These are phyloP conservation scores for Aspergillus fijiensis DNA, from an alignment of 2,329 filamentous ascomycete species.

Conservation along the genomic window DNA sequence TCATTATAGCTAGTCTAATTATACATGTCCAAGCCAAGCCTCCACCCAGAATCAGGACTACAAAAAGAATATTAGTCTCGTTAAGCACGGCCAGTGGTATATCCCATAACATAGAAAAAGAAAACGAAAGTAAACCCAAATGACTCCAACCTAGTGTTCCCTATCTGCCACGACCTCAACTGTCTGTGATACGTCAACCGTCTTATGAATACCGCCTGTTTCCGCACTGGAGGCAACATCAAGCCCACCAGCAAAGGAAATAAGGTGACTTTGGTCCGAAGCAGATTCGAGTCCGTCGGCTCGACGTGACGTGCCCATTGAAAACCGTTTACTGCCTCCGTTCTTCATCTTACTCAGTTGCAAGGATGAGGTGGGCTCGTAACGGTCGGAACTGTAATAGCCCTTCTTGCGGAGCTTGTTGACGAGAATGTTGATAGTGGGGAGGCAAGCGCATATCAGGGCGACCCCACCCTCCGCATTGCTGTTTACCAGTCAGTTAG, in stretches of 20 bases:
- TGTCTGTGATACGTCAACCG: conserved; percentile 25
- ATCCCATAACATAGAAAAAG: background rate
- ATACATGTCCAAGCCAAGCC: background rate
- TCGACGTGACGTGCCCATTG: conserved; percentile 16
- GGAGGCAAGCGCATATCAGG: conserved; percentile 40
- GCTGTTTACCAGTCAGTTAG: conserved; percentile 18
- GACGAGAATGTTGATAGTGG: conserved; percentile 33
- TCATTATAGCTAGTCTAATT: background rate
- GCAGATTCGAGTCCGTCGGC: conserved; percentile 24
- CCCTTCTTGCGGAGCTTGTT: conserved; percentile 24
- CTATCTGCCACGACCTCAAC: conserved; percentile 18
- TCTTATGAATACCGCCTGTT: conserved; percentile 22
- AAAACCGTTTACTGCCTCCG: conserved; percentile 14
- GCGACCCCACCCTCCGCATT: conserved; percentile 41
- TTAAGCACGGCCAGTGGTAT: background rate
- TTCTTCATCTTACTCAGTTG: conserved; percentile 28
- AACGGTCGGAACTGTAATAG: conserved; percentile 28
- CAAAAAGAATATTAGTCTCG: background rate
- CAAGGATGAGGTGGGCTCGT: conserved; percentile 27
- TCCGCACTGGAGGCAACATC: conserved; percentile 15
- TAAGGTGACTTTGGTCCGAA: conserved; percentile 33
- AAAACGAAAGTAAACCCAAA: background rate
- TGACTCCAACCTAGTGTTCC: background rate
- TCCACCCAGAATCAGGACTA: background rate
- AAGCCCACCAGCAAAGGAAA: conserved; percentile 28